Percentiles rank a stretch among this genome's conserved stretches.
Evolutionary conservation across 2,329 filamentous ascomycete species (phyloP).

Genomic region (Coleophoma crateriformis): DNA sequence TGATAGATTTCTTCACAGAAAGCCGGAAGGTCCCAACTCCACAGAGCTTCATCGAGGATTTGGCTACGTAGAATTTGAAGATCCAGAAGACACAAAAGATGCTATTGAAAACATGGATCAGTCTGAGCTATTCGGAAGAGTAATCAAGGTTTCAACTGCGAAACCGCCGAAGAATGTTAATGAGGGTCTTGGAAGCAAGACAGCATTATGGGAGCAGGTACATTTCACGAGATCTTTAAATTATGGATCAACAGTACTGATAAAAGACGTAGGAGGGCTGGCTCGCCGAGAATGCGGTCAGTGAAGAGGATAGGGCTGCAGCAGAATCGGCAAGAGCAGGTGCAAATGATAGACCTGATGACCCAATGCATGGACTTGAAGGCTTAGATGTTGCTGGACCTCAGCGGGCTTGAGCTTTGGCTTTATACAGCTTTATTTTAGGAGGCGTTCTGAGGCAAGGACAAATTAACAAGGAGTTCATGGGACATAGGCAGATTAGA

Average conservation of each 20-base stretch:
- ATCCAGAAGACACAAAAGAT: slow-evolving; percentile 79
- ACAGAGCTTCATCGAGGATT: slow-evolving; percentile 83
- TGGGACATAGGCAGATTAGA: too few species aligned
- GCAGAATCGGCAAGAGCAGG: slow-evolving; percentile 46
- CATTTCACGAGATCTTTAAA: slow-evolving; percentile 17
- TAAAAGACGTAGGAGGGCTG: slow-evolving; percentile 71
- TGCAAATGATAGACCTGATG: slow-evolving; percentile 53
- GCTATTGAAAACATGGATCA: slow-evolving; percentile 99
- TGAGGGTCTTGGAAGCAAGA: slow-evolving; percentile 87
- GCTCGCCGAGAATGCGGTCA: slow-evolving; percentile 80
- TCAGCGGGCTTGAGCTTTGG: slow-evolving; percentile 56
- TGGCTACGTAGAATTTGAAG: slow-evolving; percentile 93
- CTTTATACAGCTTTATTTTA: neutral
- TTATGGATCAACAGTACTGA: slow-evolving; percentile 8
- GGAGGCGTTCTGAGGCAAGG: neutral
- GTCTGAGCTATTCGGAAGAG: slow-evolving; percentile 85
- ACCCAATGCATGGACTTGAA: slow-evolving; percentile 95
- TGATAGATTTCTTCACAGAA: slow-evolving; percentile 31
- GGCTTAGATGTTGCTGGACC: slow-evolving; percentile 92
- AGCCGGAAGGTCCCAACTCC: slow-evolving; percentile 75
- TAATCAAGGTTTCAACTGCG: slow-evolving; percentile 86
- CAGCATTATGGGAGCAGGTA: slow-evolving; percentile 96
- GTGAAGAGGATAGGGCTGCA: slow-evolving; percentile 68
- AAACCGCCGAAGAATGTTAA: slow-evolving; percentile 87
- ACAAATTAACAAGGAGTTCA: neutral